Percentiles rank a stretch among this genome's conserved stretches.
Evolutionary conservation across 345 rosid species (phyloP).

Genomic region (Salix exigua): DNA sequence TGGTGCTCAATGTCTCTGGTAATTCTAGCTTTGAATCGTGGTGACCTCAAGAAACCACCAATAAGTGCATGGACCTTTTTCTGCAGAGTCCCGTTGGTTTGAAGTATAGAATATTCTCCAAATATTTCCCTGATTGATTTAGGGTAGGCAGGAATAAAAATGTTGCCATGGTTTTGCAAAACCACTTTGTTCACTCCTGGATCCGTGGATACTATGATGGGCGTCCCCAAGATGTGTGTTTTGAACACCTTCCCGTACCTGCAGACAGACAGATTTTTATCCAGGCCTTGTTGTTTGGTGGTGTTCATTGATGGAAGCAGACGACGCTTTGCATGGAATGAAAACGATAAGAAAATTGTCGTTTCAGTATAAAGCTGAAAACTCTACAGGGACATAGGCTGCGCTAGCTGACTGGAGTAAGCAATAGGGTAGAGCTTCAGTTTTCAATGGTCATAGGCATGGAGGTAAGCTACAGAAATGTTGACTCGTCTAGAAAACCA

Average conservation of each 20-base stretch:
- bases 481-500: too few relatives aligned
- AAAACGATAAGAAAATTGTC: not conserved
- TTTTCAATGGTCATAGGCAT: too few relatives aligned
- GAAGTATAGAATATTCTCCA: conserved; percentile 74
- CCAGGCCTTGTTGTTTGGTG: not conserved
- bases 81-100: conserved; percentile 68
- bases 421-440: too few relatives aligned
- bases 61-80: conserved; percentile 70
- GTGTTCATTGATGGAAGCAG: not conserved
- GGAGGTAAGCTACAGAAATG: too few relatives aligned
- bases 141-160: conserved; percentile 84
- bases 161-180: conserved; percentile 74
- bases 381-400: not conserved
- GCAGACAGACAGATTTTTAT: not conserved
- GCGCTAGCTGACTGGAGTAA: not conserved
- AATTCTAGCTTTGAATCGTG: conserved; percentile 61
- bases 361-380: conserved; percentile 26
- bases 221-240: conserved; percentile 85
- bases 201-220: conserved; percentile 87
- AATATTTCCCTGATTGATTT: conserved; percentile 66
- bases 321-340: too few relatives aligned
- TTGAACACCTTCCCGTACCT: conserved; percentile 89
- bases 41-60: conserved; percentile 75
- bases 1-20: conserved; percentile 54
- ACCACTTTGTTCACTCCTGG: conserved; percentile 86